phyloP scores from a whole-genome alignment of 495 filamentous ascomycete species.

The Aspergillus ellipticus region DNA sequence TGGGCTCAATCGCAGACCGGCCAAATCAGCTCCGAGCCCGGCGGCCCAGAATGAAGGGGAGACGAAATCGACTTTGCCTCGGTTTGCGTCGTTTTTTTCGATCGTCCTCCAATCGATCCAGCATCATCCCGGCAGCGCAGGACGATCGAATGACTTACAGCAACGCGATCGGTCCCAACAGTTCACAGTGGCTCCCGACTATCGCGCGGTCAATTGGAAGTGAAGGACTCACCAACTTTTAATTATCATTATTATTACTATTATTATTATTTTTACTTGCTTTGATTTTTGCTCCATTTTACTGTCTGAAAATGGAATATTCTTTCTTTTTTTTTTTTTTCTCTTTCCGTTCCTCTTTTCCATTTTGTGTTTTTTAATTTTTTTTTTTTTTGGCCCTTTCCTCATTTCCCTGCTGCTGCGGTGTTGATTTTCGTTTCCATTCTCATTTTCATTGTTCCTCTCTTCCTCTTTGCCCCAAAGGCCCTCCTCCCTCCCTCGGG shows the following conservation, averaged over 20 bases:
- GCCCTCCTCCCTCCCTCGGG: not conserved
- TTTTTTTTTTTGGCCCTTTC: constrained; percentile 1
- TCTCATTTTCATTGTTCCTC: not conserved
- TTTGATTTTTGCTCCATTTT: too few relatives aligned
- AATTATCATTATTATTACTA: not conserved
- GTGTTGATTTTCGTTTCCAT: not conserved
- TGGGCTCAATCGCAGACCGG: not conserved
- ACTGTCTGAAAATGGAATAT: not conserved
- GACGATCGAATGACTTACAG: constrained; percentile 29
- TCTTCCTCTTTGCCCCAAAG: too few relatives aligned
- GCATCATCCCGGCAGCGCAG: constrained; percentile 23
- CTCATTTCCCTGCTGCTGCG: too few relatives aligned
- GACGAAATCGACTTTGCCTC: constrained; percentile 2
- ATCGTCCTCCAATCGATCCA: constrained; percentile 15
- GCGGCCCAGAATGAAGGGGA: not conserved
- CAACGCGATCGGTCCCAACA: constrained; percentile 23
- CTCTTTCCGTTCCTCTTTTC: not conserved
- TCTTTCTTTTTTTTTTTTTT: not conserved
- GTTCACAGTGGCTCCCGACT: constrained; percentile 14
- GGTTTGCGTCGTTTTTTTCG: not conserved
- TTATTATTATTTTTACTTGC: too few relatives aligned
- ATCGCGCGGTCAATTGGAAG: constrained; percentile 3
- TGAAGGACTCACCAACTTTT: not conserved
- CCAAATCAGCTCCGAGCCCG: not conserved
- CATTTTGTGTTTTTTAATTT: not conserved